phyloP scores from a whole-genome alignment of 257 asterid species.

The Solanum virginianum region DNA sequence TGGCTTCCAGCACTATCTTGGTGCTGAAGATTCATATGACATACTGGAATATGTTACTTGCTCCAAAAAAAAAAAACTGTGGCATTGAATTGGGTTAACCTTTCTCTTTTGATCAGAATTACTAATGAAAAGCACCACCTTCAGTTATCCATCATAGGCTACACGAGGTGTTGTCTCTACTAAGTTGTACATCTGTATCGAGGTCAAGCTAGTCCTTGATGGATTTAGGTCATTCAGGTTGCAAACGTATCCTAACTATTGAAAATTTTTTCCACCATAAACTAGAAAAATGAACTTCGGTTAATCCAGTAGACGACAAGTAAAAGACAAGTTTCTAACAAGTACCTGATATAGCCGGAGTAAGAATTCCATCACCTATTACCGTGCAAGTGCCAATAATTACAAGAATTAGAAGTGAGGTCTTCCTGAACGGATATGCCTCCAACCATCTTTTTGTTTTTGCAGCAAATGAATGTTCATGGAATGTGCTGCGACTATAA shows the following conservation, averaged over 20 bases:
- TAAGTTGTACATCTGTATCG: background rate
- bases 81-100: background rate
- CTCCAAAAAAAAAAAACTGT: background rate
- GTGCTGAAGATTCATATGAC: background rate
- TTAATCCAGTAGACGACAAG: background rate
- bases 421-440: constrained; percentile 48
- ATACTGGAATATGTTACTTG: background rate
- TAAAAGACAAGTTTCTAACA: background rate
- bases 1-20: background rate
- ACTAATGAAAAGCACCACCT: background rate
- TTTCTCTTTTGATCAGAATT: background rate
- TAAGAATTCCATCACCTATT: constrained; percentile 96
- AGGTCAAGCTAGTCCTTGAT: background rate
- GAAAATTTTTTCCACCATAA: background rate
- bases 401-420: constrained; percentile 67
- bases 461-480: constrained; percentile 85
- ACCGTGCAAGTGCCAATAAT: constrained; percentile 91
- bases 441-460: constrained; percentile 91
- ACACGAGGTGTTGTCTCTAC: background rate
- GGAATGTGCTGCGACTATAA: constrained; percentile 80
- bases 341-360: constrained; percentile 96
- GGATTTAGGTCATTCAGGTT: background rate
- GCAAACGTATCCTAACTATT: background rate
- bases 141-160: background rate
- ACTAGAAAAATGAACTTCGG: background rate